A percentile compares a stretch with the other conserved stretches of the same genome.
phyloP scores from a whole-genome alignment of 1,284 basidiomycete species.

The Peniophora sp. region DNA sequence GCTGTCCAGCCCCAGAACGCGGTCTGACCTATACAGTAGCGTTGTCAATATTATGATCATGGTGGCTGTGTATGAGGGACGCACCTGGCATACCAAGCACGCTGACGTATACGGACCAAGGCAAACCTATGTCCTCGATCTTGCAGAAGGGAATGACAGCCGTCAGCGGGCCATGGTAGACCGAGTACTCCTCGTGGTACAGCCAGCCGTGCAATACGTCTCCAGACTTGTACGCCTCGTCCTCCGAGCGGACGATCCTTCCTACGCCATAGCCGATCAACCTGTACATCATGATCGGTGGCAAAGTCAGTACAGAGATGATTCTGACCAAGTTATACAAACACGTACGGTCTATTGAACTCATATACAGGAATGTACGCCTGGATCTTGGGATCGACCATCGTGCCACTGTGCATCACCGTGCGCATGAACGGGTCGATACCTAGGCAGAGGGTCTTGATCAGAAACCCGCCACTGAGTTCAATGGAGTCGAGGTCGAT shows the following conservation, averaged over 20 bases:
- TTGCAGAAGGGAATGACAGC: slow-evolving; percentile 10
- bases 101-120: slow-evolving; percentile 40
- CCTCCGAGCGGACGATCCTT: slow-evolving; percentile 22
- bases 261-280: slow-evolving; percentile 17
- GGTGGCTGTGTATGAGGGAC: neutral
- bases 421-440: slow-evolving; percentile 30
- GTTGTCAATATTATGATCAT: neutral
- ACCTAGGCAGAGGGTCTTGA: slow-evolving; percentile 24
- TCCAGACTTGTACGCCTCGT: slow-evolving; percentile 16
- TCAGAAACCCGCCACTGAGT: slow-evolving; percentile 27
- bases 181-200: slow-evolving; percentile 16
- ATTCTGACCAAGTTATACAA: too few relatives aligned
- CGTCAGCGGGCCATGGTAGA: slow-evolving; percentile 9
- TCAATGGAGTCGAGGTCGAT: slow-evolving; percentile 30
- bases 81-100: slow-evolving; percentile 35
- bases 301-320: too few relatives aligned
- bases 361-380: neutral
- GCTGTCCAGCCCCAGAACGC: slow-evolving; percentile 29
- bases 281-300: slow-evolving; percentile 6
- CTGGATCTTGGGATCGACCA: slow-evolving; percentile 4
- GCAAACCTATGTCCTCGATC: slow-evolving; percentile 31
- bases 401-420: slow-evolving; percentile 16
- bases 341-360: too few relatives aligned
- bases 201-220: slow-evolving; percentile 20
- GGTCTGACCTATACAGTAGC: slow-evolving; percentile 23